A percentile compares a stretch with the other conserved stretches of the same genome.
phyloP scores from a whole-genome alignment of 2,329 filamentous ascomycete genomes.

The Aspergillus viridinutans region DNA sequence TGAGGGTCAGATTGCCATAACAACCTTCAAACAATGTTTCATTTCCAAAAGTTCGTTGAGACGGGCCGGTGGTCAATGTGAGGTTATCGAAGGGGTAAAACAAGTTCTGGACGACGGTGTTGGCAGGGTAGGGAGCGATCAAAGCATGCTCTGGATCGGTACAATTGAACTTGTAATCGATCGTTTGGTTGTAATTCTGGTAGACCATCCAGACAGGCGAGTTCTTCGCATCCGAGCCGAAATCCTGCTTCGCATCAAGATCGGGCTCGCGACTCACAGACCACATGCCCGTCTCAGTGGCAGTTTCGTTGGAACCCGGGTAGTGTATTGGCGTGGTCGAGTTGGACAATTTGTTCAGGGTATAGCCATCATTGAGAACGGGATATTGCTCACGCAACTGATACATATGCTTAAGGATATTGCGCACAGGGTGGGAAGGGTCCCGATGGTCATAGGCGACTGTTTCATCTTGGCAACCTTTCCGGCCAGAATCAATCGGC shows the following conservation, averaged over 20 bases:
- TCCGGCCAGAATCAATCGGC: slow-evolving; percentile 50
- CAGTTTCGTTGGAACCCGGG: slow-evolving; percentile 48
- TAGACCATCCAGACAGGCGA: slow-evolving; percentile 43
- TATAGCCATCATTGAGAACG: slow-evolving; percentile 57
- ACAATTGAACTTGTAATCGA: slow-evolving; percentile 56
- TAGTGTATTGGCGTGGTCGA: slow-evolving; percentile 48
- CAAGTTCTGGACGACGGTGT: slow-evolving; percentile 57
- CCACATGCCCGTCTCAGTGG: slow-evolving; percentile 58
- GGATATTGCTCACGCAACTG: slow-evolving; percentile 54
- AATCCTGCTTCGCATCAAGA: slow-evolving; percentile 48
- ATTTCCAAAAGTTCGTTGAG: slow-evolving; percentile 44
- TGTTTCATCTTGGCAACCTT: slow-evolving; percentile 53
- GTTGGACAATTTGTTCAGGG: slow-evolving; percentile 52
- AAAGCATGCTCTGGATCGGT: slow-evolving; percentile 42
- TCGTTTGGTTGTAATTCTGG: slow-evolving; percentile 43
- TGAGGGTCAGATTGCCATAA: slow-evolving; percentile 48
- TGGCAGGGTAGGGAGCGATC: slow-evolving; percentile 51
- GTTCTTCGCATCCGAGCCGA: slow-evolving; percentile 40
- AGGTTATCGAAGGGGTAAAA: slow-evolving; percentile 58
- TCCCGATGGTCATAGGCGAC: slow-evolving; percentile 59
- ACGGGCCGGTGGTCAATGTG: slow-evolving; percentile 43
- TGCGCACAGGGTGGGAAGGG: slow-evolving; percentile 56
- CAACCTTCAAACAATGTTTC: slow-evolving; percentile 51
- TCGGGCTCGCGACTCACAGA: slow-evolving; percentile 52
- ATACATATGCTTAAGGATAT: slow-evolving; percentile 58